Evolutionary conservation across 192 early-diverging fungal genomes (phyloP), one percentile per base, ranked within the genome.

Genomic region (Coemansia sp.): DNA sequence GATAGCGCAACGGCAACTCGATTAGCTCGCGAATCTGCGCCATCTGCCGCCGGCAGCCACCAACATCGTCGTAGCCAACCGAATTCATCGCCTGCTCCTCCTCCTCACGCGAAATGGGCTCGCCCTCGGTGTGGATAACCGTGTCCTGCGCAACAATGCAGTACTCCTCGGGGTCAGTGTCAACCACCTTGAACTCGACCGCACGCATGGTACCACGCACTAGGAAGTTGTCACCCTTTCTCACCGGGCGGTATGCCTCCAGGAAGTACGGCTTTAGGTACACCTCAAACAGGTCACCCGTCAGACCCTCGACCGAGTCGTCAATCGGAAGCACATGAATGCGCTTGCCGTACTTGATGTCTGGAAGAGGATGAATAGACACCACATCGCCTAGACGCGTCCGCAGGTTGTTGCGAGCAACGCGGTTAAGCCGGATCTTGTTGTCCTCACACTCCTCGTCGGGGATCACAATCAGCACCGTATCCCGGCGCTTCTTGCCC

Each of bases 21-120:
- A 99, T 94, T 67, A 97, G 76, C 76, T 99, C 97, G 71, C 97
- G 93, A 55, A 99, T 99, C 85, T 99, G 97, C 9, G 97, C 97
- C 84, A 99, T 91, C 76, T 99, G 97, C 76, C 93, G 95, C 70
- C 97, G 90, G 72, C 92, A 93, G 55, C 97, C 97, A 70, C 97
- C 97, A 84, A 99, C 93, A 70, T 98, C 95, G 71, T 99, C 97
- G 70, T 99, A 99, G 47, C 97, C 97, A 60, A 99, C 92, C 46
- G 91, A 92, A 75, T 88, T 92, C 47, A 95, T 80, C 61, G 87
- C 90, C 66, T 88, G 85, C 68, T 99, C 97, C 78, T 99, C 96
- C 63, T 99, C 97, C 81, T 99, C 97, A 53, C 97, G 93, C 85
- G 94, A 95, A 79, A 99, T 95, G 10, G 97, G 93, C 36, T 99